A percentile compares a stretch with the other conserved stretches of the same genome.
Evolutionary conservation across 2,329 filamentous ascomycete genomes (phyloP).

Genomic region (Talaromyces pinophilus): DNA sequence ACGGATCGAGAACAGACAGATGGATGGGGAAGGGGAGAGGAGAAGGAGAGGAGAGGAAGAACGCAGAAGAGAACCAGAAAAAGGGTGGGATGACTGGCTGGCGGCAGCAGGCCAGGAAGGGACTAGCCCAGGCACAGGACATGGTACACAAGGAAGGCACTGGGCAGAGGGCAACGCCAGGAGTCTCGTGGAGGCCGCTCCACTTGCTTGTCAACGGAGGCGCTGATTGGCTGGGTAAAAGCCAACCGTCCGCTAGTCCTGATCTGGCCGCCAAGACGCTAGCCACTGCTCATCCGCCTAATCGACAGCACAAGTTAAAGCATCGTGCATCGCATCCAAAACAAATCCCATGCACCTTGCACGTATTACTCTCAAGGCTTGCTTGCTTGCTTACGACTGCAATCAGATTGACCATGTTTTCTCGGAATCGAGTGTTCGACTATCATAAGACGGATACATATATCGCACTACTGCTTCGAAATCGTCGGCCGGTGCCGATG

Average conservation of each 20-base stretch:
- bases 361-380: not conserved
- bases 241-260: not conserved
- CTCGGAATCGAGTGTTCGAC: not conserved
- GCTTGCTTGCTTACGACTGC: not conserved
- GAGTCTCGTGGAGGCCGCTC: slow-evolving; percentile 14
- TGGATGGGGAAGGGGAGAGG: slow-evolving; percentile 27
- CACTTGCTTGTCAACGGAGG: not conserved
- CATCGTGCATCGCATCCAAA: not conserved
- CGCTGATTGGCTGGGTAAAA: not conserved
- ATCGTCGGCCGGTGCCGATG: not conserved
- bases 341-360: not conserved
- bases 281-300: not conserved
- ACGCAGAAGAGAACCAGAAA: slow-evolving; percentile 1
- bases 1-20: slow-evolving; percentile 33
- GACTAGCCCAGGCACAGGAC: not conserved
- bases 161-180: not conserved
- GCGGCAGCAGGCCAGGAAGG: not conserved
- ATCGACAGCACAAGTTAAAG: not conserved
- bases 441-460: not conserved
- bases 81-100: slow-evolving; percentile 9
- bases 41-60: slow-evolving; percentile 24
- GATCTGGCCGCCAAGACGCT: not conserved
- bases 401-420: not conserved
- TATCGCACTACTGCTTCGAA: too few species aligned
- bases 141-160: not conserved